Percentiles rank a stretch among this genome's conserved stretches.
Conservation (phyloP, 2,329 filamentous ascomycete genomes). For the Colletotrichum spinosum region DNA sequence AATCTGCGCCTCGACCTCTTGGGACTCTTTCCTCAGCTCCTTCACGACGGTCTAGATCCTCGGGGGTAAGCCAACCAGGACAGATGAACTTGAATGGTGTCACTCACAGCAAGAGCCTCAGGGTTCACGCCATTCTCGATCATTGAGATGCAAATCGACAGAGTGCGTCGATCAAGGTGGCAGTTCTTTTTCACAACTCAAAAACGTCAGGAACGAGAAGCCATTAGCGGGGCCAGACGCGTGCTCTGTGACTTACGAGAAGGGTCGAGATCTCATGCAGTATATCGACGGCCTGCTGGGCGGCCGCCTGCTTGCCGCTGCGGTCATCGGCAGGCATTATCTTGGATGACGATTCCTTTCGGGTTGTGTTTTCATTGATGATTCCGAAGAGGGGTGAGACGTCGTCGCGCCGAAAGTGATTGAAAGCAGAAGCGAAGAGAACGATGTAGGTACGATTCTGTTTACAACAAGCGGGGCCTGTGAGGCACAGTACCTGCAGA, state of each 20-base stretch:
- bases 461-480: slow-evolving; percentile 17
- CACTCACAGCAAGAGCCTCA: slow-evolving; percentile 87
- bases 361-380: slow-evolving; percentile 6
- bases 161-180: slow-evolving; percentile 86
- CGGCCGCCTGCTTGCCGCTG: slow-evolving; percentile 77
- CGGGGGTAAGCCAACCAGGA: neutral
- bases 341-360: slow-evolving; percentile 3
- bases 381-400: neutral
- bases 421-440: slow-evolving; percentile 3
- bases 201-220: slow-evolving; percentile 19
- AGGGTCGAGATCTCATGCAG: slow-evolving; percentile 89
- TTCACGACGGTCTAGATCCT: slow-evolving; percentile 66
- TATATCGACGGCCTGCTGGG: slow-evolving; percentile 85
- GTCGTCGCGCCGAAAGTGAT: neutral
- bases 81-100: neutral
- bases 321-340: slow-evolving; percentile 54
- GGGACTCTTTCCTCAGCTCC: slow-evolving; percentile 68
- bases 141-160: slow-evolving; percentile 95
- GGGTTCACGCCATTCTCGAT: slow-evolving; percentile 98
- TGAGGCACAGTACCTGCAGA: neutral
- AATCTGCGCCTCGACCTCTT: slow-evolving; percentile 58
- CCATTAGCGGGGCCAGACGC: no score
- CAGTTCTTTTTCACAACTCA: slow-evolving; percentile 75
- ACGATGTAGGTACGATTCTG: neutral
- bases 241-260: slow-evolving; percentile 68